These are phyloP conservation scores for Candolleomyces aberdarensis DNA, from an alignment of 768 basidiomycete genomes.

Conservation along the genomic window DNA sequence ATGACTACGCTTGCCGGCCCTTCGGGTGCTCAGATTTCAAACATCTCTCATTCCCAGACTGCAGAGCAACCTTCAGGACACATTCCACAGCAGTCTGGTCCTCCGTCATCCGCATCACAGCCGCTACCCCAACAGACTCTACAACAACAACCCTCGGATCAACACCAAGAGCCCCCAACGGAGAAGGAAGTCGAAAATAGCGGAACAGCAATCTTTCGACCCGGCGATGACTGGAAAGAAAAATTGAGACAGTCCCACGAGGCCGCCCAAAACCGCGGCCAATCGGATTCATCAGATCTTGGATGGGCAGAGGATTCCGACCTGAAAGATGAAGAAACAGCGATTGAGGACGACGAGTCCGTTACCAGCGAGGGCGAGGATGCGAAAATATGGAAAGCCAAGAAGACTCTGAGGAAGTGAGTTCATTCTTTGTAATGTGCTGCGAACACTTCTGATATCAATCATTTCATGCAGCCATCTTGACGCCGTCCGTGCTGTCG, in stretches of 20 bases:
- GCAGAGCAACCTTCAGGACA: neutral
- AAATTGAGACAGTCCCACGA: slow-evolving; percentile 66
- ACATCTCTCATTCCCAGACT: slow-evolving; percentile 27
- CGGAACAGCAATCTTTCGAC: slow-evolving; percentile 82
- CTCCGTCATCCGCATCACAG: slow-evolving; percentile 9
- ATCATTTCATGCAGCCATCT: slow-evolving; percentile 63
- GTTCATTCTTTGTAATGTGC: slow-evolving; percentile 31
- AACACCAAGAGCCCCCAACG: slow-evolving; percentile 32
- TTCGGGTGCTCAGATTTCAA: slow-evolving; percentile 46
- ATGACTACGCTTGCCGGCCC: slow-evolving; percentile 52
- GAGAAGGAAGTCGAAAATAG: slow-evolving; percentile 49
- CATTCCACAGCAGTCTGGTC: neutral
- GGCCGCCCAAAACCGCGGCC: slow-evolving; percentile 40
- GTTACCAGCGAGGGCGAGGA: slow-evolving; percentile 68
- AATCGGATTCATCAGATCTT: slow-evolving; percentile 42
- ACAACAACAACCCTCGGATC: slow-evolving; percentile 31
- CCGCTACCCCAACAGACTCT: slow-evolving; percentile 15
- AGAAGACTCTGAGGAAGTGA: slow-evolving; percentile 85
- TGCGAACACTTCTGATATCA: slow-evolving; percentile 12
- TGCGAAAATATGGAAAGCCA: slow-evolving; percentile 79
- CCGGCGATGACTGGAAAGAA: slow-evolving; percentile 87
- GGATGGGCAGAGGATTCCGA: slow-evolving; percentile 60
- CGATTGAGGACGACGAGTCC: slow-evolving; percentile 60
- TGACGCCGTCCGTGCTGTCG: slow-evolving; percentile 86
- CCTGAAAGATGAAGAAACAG: slow-evolving; percentile 67